These are phyloP conservation scores for Phytophthora rubi DNA, from an alignment of 352 stramenopile genomes.

Conservation along the genomic window DNA sequence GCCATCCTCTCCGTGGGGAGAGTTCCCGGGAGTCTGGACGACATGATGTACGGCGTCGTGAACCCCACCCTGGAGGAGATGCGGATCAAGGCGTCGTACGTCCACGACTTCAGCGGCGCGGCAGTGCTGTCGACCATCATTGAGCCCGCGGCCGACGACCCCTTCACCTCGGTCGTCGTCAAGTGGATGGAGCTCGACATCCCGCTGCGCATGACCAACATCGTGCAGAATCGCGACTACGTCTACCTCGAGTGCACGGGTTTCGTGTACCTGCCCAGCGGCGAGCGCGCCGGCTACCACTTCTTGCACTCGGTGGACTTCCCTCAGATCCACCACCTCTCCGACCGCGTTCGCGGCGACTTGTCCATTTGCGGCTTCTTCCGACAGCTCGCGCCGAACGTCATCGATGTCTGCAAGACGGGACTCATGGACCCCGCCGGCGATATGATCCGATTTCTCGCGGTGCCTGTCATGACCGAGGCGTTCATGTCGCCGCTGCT, in stretches of 20 bases:
- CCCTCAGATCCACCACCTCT: constrained; percentile 36
- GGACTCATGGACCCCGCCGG: constrained; percentile 32
- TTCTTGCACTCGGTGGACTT: constrained; percentile 48
- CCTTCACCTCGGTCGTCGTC: constrained; percentile 37
- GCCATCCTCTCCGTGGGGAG: constrained; percentile 31
- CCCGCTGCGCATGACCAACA: constrained; percentile 29
- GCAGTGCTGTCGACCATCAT: constrained; percentile 35
- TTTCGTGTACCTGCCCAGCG: constrained; percentile 30
- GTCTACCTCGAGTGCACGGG: constrained; percentile 46
- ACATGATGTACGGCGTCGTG: constrained; percentile 44
- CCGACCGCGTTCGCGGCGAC: constrained; percentile 27
- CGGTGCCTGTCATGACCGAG: constrained; percentile 37
- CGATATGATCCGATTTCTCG: constrained; percentile 43
- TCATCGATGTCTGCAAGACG: constrained; percentile 37
- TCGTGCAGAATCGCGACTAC: constrained; percentile 47
- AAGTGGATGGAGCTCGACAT: constrained; percentile 49
- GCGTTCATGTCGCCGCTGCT: constrained; percentile 38
- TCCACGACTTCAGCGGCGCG: constrained; percentile 32
- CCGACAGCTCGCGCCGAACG: constrained; percentile 24
- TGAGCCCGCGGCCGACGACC: constrained; percentile 24
- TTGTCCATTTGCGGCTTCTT: constrained; percentile 43
- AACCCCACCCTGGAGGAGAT: constrained; percentile 38
- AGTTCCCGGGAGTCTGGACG: constrained; percentile 30
- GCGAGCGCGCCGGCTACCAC: constrained; percentile 41
- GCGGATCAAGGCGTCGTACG: constrained; percentile 41